phyloP scores from a whole-genome alignment of 2,329 filamentous ascomycete genomes.

The Thelonectria olida region DNA sequence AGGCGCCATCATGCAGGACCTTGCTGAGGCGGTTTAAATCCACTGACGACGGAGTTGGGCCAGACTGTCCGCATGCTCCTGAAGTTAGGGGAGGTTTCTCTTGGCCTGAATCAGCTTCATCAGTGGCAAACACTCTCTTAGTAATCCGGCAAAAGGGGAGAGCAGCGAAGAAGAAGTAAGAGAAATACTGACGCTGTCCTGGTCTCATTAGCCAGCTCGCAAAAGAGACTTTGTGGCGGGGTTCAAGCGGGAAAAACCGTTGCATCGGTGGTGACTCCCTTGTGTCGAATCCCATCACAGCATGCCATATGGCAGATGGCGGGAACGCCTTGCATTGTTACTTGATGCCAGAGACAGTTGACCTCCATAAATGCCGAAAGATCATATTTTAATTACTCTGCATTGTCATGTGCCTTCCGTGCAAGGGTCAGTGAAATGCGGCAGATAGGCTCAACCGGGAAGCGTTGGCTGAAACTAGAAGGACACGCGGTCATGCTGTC shows the following conservation, averaged over 20 bases:
- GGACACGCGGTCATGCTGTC: background rate
- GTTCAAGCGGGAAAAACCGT: background rate
- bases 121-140: background rate
- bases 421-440: too few species aligned
- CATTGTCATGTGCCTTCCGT: background rate
- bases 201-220: background rate
- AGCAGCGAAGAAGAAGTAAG: background rate
- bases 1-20: background rate
- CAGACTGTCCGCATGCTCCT: background rate
- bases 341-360: background rate
- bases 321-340: background rate
- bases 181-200: background rate
- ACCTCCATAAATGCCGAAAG: conserved; percentile 1
- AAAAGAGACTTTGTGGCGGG: background rate
- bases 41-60: background rate
- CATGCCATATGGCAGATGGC: too few species aligned
- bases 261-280: background rate
- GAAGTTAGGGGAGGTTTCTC: background rate
- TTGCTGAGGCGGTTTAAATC: background rate
- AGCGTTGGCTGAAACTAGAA: background rate
- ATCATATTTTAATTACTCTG: conserved; percentile 2
- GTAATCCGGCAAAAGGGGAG: background rate
- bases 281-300: too few species aligned
- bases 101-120: background rate
- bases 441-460: background rate